phyloP scores from a whole-genome alignment of 140 eudicot genomes.

The Stevia rebaudiana region DNA sequence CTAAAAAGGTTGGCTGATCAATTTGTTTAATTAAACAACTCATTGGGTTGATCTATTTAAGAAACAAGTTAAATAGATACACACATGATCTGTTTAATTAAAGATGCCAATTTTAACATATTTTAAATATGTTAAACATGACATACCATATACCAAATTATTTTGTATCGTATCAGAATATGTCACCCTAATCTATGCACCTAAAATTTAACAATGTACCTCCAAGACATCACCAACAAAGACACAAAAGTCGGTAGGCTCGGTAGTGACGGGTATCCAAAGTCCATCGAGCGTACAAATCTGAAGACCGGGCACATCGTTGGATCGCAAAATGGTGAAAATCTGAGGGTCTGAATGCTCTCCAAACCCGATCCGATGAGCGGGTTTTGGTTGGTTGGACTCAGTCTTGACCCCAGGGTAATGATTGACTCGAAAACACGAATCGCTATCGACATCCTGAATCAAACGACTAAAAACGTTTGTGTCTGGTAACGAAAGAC shows the following conservation, averaged over 20 bases:
- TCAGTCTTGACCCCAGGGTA: conserved; percentile 32
- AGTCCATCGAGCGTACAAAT: conserved; percentile 49
- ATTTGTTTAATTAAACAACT: too few relatives aligned
- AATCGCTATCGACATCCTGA: conserved; percentile 42
- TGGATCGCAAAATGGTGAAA: conserved; percentile 67
- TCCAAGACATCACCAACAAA: conserved; percentile 79
- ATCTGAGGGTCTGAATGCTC: conserved; percentile 95
- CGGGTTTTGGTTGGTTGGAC: not conserved
- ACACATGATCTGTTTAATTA: too few relatives aligned
- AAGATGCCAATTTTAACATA: too few relatives aligned
- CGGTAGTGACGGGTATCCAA: conserved; percentile 70
- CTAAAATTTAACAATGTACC: conserved; percentile 19
- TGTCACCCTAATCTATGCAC: not conserved
- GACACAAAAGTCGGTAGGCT: conserved; percentile 55
- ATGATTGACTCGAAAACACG: conserved; percentile 69
- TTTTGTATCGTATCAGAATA: too few relatives aligned
- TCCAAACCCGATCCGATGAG: conserved; percentile 61
- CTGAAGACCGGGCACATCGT: conserved; percentile 77
- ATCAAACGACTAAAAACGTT: conserved; percentile 45
- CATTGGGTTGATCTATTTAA: too few relatives aligned
- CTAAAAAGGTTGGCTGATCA: too few relatives aligned
- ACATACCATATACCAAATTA: too few relatives aligned
- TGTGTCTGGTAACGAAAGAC: conserved; percentile 43
- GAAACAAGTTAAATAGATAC: too few relatives aligned
- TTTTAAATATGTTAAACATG: too few relatives aligned